Percentiles rank a stretch among this genome's conserved stretches.
Conservation (phyloP, 148 eudicot species). For the Amaranthus palmeri region DNA sequence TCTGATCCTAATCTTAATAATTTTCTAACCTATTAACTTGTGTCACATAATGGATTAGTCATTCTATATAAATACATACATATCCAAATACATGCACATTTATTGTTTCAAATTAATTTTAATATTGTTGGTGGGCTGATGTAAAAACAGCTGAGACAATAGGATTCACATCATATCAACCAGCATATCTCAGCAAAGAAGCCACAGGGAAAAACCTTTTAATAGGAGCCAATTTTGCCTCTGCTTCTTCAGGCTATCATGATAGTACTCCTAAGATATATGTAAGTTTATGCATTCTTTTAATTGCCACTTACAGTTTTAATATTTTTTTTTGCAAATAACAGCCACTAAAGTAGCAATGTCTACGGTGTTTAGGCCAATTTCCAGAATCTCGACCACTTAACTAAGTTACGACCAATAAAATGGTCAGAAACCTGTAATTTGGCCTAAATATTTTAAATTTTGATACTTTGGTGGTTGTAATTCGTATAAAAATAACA, state of each 20-base stretch:
- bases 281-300: constrained; percentile 31
- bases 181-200: constrained; percentile 50
- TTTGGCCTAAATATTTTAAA: no score
- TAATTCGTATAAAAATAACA: no score
- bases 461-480: no score
- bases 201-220: constrained; percentile 44
- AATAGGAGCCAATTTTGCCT: constrained; percentile 72
- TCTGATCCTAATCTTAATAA: neutral
- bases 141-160: constrained; percentile 55
- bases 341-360: no score
- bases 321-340: neutral
- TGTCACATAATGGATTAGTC: no score
- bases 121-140: neutral
- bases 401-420: no score
- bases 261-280: constrained; percentile 52
- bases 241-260: constrained; percentile 72
- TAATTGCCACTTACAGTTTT: no score
- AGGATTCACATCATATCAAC: constrained; percentile 63
- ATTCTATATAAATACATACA: no score
- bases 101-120: no score
- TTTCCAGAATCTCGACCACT: neutral
- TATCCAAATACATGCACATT: no score
- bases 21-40: no score
- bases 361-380: neutral
- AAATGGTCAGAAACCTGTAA: no score